Base-by-base conservation (phyloP, 805 yeast genomes). In the Scheffersomyces lignosus region DNA sequence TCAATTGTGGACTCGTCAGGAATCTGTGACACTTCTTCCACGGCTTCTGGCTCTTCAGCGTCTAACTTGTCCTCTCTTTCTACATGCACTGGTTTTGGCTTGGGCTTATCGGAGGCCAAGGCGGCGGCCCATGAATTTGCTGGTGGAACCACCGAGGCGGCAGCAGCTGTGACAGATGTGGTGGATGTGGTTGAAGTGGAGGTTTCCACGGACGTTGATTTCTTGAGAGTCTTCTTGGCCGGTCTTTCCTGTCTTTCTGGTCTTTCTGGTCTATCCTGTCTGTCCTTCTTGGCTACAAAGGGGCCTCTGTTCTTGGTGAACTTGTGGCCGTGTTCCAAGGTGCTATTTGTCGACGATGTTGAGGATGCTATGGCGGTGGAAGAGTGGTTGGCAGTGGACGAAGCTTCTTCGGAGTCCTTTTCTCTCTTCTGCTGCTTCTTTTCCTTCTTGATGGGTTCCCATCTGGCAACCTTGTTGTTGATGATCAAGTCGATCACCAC, bases 391-490 rank as follows among this genome's bases (percentile, higher is more conserved):
- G 23, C 23, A 17, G 22, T 26, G 15, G 25, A 26, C n/a, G 34
- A 17, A 12, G 55, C 34, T 30, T 44, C 36, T 26, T 36, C 31
- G 28, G 32, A 23, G 7, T 28, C 36, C 34, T 49, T 45, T 18
- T 60, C 66, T 45, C 62, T 58, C 68, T 62, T 78, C 50, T 62
- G 62, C 38, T 53, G 50, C 65, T 74, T 71, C 40, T 76, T 77
- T 61, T 81, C 84, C 31, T 75, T 85, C 63, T 81, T 82, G 45
- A 87, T 96, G 51, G 90, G 93, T 58, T 88, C 97, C 96, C 98
- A 91, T 64, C 85, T 87, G 49, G 84, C 75, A 26, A 87, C 95
- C 53, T 85, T 84, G 48, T 96, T 96, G 44, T 88, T 86, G 39
- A 95, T 82, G 63, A 93, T 90, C 61, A 88, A 82, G 56, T 84